Evolutionary conservation across 2,329 filamentous ascomycete genomes (phyloP).

Genomic region (Tolypocladium amazonense): DNA sequence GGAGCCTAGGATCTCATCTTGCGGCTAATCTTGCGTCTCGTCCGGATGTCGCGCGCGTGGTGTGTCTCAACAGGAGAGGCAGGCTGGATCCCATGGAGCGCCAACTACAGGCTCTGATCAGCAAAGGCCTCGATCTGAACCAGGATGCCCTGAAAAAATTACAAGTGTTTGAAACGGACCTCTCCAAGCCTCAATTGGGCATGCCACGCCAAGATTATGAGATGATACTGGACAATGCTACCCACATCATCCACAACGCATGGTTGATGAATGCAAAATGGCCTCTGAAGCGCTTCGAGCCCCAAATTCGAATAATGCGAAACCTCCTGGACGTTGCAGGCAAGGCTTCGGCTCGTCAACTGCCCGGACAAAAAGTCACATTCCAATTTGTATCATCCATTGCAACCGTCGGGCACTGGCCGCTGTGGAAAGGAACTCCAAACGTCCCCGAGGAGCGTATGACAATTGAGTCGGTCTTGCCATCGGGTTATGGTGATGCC

Average conservation of each 20-base stretch:
- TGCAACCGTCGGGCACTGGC: constrained; percentile 21
- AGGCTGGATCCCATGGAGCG: not conserved
- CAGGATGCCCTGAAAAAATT: not conserved
- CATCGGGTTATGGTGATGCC: constrained; percentile 38
- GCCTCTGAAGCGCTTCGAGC: constrained; percentile 26
- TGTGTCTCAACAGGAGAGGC: constrained; percentile 34
- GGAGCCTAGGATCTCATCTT: constrained; percentile 26
- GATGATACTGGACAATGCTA: constrained; percentile 23
- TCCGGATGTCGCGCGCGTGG: constrained; percentile 14
- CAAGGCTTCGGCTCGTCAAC: constrained; percentile 12
- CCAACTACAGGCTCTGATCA: not conserved
- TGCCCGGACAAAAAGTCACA: constrained; percentile 5
- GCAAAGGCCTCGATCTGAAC: not conserved
- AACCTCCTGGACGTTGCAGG: constrained; percentile 34
- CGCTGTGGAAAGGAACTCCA: constrained; percentile 9
- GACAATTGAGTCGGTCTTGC: constrained; percentile 25
- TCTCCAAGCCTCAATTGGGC: constrained; percentile 27
- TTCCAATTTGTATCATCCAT: constrained; percentile 33
- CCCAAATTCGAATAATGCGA: constrained; percentile 32
- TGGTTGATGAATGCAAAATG: constrained; percentile 33
- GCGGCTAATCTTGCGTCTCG: constrained; percentile 15
- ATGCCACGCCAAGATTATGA: constrained; percentile 25
- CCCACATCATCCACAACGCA: constrained; percentile 39
- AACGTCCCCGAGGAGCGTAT: constrained; percentile 32
- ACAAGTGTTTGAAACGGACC: not conserved